Base-by-base conservation (phyloP, 2,329 filamentous ascomycete genomes). In the Talaromyces sp. region DNA sequence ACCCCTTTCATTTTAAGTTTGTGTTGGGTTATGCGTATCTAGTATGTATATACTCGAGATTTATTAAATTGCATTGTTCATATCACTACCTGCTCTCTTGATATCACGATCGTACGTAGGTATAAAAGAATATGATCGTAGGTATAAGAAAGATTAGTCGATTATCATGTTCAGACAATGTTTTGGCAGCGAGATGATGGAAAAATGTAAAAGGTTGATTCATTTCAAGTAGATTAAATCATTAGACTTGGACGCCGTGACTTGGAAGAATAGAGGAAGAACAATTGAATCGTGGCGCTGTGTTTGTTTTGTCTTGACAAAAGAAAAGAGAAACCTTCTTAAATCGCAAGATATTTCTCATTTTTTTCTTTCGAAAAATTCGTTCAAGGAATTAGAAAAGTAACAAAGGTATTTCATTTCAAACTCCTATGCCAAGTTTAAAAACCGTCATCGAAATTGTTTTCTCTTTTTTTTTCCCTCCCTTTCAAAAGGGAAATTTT, bases 351-450 rank as follows among this genome's bases (percentile, higher is more conserved):
- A 54, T 43, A 15, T 59, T 59, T 59, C 22, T 31, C 38, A n/a
- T 29, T 59, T n/a, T 51, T 31, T 31, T 31, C 49, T 11, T 53
- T 53, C 13, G 47, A 53, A 11, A 53, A 29, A 29, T 51, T 17
- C 49, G 49, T 59, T 38, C 36, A 45, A 45, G 56, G 38, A 59
- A 45, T 59, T 45, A 45, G 56, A 59, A 45, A 59, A 59, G 47
- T 51, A 58, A 45, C 38, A 59, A 38, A 59, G 38, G 56, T 59
- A 59, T 59, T 59, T 38, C 54, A 58, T 36, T 59, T 59, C 56
- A 59, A 59, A 59, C 56, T 59, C 56, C 56, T 59, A 43, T 59
- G 56, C 56, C 56, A 59, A 59, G 38, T 45, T 59, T 45, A 56
- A 43, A 59, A 38, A 59, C 56, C 38, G 56, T 59, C 56, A 59